Percentiles rank a stretch among this genome's conserved stretches.
These are phyloP conservation scores for Tuber microsphaerosporum DNA, from an alignment of 495 filamentous ascomycete species.

Conservation along the genomic window DNA sequence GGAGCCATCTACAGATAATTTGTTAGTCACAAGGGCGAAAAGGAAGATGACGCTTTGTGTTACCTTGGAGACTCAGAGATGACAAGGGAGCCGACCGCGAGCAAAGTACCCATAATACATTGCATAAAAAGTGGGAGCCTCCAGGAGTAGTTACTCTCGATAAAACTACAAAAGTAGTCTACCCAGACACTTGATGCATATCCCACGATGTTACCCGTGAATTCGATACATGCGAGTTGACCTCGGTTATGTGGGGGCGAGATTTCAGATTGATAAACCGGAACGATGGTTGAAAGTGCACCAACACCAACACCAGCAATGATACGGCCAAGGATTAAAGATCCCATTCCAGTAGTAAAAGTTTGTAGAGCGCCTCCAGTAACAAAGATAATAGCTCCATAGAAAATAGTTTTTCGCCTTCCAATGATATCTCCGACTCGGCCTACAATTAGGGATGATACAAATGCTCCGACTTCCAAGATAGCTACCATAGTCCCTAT, in stretches of 20 bases:
- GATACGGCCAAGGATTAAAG: constrained; percentile 57
- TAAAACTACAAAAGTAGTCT: constrained; percentile 92
- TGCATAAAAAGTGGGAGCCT: constrained; percentile 85
- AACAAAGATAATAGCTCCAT: constrained; percentile 87
- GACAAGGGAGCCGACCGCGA: constrained; percentile 76
- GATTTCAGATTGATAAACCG: constrained; percentile 97
- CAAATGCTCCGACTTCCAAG: constrained; percentile 84
- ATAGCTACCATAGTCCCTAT: constrained; percentile 96
- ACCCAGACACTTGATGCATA: constrained; percentile 98
- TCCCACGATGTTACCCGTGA: constrained; percentile 90
- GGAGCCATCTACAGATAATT: constrained; percentile 63
- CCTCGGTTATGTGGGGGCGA: constrained; percentile 93
- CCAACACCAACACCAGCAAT: constrained; percentile 91
- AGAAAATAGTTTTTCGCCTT: constrained; percentile 81
- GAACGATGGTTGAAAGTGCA: constrained; percentile 91
- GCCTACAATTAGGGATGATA: constrained; percentile 83
- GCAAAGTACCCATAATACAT: constrained; percentile 81
- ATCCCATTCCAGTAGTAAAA: constrained; percentile 64
- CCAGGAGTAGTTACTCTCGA: constrained; percentile 79
- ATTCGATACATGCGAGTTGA: constrained; percentile 94
- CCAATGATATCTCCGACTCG: constrained; percentile 87
- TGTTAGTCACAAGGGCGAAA: constrained; percentile 12
- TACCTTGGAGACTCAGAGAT: constrained; percentile 96
- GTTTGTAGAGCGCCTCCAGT: constrained; percentile 81
- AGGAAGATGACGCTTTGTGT: constrained; percentile 26